Evolutionary conservation across 768 basidiomycete species (phyloP).

Genomic region (Trametes maxima): DNA sequence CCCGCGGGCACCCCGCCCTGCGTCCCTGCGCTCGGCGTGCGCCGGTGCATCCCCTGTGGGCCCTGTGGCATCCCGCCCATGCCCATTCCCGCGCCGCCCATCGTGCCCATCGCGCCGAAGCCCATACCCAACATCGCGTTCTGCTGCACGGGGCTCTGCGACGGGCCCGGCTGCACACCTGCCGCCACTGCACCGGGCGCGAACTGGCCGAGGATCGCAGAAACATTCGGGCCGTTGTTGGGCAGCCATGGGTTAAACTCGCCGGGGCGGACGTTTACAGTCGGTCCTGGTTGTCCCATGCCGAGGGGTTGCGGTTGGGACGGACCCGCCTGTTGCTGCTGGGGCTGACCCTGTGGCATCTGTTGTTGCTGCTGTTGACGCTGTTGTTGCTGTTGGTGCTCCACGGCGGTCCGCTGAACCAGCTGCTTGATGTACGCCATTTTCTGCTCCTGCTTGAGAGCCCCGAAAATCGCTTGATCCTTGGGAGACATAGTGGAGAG

Average conservation of each 20-base stretch:
- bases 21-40: conserved; percentile 24
- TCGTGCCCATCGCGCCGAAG: conserved; percentile 8
- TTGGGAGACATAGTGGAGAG: conserved; percentile 11
- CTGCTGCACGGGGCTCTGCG: conserved; percentile 1
- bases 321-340: conserved; percentile 5
- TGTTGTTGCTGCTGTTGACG: conserved; percentile 19
- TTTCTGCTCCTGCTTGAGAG: conserved; percentile 25
- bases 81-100: not conserved
- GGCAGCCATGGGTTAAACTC: conserved; percentile 16
- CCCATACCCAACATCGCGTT: conserved; percentile 14
- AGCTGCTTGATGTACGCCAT: conserved; percentile 3
- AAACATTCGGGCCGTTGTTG: conserved; percentile 9
- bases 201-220: conserved; percentile 5
- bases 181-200: not conserved
- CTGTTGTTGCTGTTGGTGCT: conserved; percentile 25
- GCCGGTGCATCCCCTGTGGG: conserved; percentile 32
- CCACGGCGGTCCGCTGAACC: not conserved
- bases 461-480: conserved; percentile 22
- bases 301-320: conserved; percentile 1
- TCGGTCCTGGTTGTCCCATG: not conserved
- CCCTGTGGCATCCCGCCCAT: conserved; percentile 19
- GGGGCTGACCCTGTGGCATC: conserved; percentile 29
- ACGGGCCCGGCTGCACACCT: not conserved
- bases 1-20: conserved; percentile 24
- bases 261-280: conserved; percentile 4